phyloP scores from a whole-genome alignment of 2,329 filamentous ascomycete genomes.

The Dactylella cylindrospora region DNA sequence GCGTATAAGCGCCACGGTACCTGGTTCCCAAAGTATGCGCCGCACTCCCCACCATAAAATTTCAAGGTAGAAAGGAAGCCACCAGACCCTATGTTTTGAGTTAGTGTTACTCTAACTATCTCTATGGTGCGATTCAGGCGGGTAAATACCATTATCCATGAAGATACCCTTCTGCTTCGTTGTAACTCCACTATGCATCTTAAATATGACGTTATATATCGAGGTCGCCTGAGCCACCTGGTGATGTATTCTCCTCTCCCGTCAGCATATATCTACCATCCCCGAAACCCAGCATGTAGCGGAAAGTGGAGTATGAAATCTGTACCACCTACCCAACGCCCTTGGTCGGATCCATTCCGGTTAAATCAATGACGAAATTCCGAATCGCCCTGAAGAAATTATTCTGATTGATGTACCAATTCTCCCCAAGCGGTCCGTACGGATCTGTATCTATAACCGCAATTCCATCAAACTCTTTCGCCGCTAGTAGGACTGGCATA shows the following conservation, averaged over 20 bases:
- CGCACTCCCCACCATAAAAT: slow-evolving; percentile 78
- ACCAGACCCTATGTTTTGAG: slow-evolving; percentile 60
- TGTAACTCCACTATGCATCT: slow-evolving; percentile 47
- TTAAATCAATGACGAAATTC: slow-evolving; percentile 79
- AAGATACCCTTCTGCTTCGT: slow-evolving; percentile 59
- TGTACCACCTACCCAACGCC: slow-evolving; percentile 45
- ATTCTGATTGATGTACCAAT: slow-evolving; percentile 76
- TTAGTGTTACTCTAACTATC: not conserved
- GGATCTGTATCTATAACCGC: slow-evolving; percentile 87
- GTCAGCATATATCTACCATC: slow-evolving; percentile 62
- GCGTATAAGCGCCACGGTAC: no score
- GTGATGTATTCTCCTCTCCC: slow-evolving; percentile 63
- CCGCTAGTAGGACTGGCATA: slow-evolving; percentile 69
- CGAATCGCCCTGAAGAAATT: slow-evolving; percentile 83
- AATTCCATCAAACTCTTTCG: slow-evolving; percentile 74
- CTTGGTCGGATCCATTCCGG: slow-evolving; percentile 63
- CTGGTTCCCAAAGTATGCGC: slow-evolving; percentile 51
- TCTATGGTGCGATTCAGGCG: not conserved
- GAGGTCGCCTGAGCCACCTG: slow-evolving; percentile 66
- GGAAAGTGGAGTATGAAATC: not conserved
- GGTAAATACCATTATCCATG: slow-evolving; percentile 60
- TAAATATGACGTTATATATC: slow-evolving; percentile 62
- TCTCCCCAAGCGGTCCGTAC: slow-evolving; percentile 74
- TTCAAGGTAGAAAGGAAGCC: slow-evolving; percentile 79
- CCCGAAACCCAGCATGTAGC: slow-evolving; percentile 65